A percentile compares a stretch with the other conserved stretches of the same genome.
phyloP scores from a whole-genome alignment of 768 basidiomycete species.

The Tricholoma sp. region DNA sequence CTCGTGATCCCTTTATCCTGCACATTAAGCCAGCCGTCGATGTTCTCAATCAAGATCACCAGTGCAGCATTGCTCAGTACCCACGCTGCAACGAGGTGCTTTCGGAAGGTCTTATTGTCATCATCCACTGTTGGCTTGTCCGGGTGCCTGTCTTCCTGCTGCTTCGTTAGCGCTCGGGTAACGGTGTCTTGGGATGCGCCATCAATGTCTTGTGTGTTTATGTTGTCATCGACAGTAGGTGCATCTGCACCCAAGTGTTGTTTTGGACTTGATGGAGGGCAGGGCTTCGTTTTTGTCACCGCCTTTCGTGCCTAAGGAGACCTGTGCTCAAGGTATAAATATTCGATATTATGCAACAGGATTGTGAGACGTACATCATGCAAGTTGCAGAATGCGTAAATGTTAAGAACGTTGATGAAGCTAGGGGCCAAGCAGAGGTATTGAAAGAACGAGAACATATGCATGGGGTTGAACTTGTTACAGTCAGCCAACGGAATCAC shows the following conservation, averaged over 20 bases:
- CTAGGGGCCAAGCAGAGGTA: no score
- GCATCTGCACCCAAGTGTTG: conserved; percentile 60
- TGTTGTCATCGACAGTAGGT: conserved; percentile 70
- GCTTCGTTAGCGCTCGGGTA: conserved; percentile 65
- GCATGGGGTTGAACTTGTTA: no score
- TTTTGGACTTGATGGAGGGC: conserved; percentile 56
- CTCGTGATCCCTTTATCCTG: no score
- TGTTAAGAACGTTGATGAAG: no score
- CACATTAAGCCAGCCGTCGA: no score
- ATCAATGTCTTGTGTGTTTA: conserved; percentile 72
- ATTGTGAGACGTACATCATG: no score
- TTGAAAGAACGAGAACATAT: no score
- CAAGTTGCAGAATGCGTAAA: no score
- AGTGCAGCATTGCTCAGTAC: conserved; percentile 57
- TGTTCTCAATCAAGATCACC: no score
- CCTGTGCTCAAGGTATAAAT: conserved; percentile 35
- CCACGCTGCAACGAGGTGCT: conserved; percentile 71
- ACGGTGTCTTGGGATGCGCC: conserved; percentile 80
- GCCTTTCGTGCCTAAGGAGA: conserved; percentile 94
- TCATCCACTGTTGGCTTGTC: conserved; percentile 77
- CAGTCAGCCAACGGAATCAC: no score
- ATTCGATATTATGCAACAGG: no score
- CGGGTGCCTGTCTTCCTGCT: conserved; percentile 37
- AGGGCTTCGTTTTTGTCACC: conserved; percentile 81
- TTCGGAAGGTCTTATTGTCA: conserved; percentile 80